Base-by-base conservation (phyloP, 306 rosid species). In the Cicer chorassanicum region DNA sequence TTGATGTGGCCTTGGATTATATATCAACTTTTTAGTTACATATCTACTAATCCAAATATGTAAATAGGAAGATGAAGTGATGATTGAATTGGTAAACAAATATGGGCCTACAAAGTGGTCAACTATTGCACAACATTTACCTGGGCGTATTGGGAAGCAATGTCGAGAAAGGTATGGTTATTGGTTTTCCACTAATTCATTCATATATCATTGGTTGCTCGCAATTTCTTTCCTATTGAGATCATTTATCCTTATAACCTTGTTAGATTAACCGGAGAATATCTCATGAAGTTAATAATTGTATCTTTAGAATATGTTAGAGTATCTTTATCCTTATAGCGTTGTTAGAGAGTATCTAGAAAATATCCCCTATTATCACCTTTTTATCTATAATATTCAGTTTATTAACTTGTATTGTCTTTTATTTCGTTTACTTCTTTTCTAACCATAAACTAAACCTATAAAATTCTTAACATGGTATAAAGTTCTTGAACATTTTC, bases 81-180 rank as follows among this genome's bases (percentile, higher is more conserved):
- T 95, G 51, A 73, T 83, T 65, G 93, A 92, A 51, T 78, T 92
- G 83, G 99, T 95, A 67, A 81, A 90, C 41, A 88, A 84, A 72
- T 89, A 69, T 80, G 99, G 99, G 63, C 97, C 97, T 12, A 92
- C 90, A 81, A 95, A 92, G 81, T 95, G 99, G 99, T 95, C 99
- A 61, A 86, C 96, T 49, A 90, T 95, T 8, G 97, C 99, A 54
- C 90, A 90, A 48, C 89, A 89, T 78, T 82, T 95, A 83, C 96
- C 96, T 63, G 99, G 99, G 73, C 97, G 99, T n/a, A 95, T 92
- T 70, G 99, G 99, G 65, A 95, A 95, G 88, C 99, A 95, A 79
- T 95, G 99, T 73, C 92, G 99, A 51, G 99, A 95, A 95, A 95
- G 99, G 99, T 95, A 90, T 63, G 91, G 29, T 19, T 9, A 60